Evolutionary conservation across 805 yeast species (phyloP).

Genomic region (Suhomyces tanzawaensis): DNA sequence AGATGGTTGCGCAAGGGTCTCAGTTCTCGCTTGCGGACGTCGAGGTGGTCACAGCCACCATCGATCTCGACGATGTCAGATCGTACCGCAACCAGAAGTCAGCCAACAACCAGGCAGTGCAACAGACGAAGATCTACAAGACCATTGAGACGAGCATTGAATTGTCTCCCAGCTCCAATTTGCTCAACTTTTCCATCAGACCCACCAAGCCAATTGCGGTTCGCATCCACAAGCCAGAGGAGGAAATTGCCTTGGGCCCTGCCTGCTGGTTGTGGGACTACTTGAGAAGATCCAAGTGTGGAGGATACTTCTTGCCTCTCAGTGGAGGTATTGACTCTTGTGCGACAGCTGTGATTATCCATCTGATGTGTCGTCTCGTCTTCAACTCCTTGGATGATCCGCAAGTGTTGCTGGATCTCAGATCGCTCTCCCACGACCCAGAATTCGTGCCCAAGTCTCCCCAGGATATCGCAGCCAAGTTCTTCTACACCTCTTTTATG

Average conservation of each 20-base stretch:
- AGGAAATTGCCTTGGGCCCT: conserved; percentile 96
- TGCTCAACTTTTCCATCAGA: conserved; percentile 57
- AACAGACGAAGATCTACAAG: conserved; percentile 43
- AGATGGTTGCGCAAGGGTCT: conserved; percentile 86
- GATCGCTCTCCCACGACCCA: conserved; percentile 55
- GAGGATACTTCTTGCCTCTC: conserved; percentile 89
- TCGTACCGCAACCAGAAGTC: conserved; percentile 74
- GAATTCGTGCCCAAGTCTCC: conserved; percentile 73
- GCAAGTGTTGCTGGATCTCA: conserved; percentile 77
- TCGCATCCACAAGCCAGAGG: conserved; percentile 79
- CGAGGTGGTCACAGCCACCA: conserved; percentile 93
- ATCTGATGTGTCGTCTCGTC: conserved; percentile 90
- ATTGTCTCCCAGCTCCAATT: conserved; percentile 56
- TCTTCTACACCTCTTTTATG: conserved; percentile 92
- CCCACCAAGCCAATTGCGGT: conserved; percentile 57
- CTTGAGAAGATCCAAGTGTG: conserved; percentile 82
- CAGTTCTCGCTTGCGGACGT: conserved; percentile 91
- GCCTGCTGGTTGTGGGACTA: conserved; percentile 99
- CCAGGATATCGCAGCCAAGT: conserved; percentile 66
- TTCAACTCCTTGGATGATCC: conserved; percentile 60
- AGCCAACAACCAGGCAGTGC: conserved; percentile 69
- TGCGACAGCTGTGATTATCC: conserved; percentile 93
- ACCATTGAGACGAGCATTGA: conserved; percentile 63
- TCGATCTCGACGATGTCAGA: conserved; percentile 88
- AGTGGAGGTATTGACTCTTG: conserved; percentile 98